Evolutionary conservation across 108 stramenopile genomes (phyloP).

Genomic region (Cyclotella atomus): DNA sequence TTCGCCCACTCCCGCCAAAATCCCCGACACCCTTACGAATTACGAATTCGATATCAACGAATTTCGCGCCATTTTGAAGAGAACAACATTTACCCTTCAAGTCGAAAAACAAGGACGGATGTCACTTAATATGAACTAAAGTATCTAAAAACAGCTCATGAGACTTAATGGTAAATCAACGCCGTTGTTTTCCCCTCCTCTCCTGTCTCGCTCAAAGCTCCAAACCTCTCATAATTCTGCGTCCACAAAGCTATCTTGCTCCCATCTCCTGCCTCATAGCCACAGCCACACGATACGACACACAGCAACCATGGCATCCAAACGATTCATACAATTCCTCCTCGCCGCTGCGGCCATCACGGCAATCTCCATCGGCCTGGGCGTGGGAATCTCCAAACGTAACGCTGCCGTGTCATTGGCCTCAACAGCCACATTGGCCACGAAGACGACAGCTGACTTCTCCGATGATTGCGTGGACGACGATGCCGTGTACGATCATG

Average conservation of each 20-base stretch:
- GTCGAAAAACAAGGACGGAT: too few relatives aligned
- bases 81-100: too few relatives aligned
- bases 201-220: too few relatives aligned
- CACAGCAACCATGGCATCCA: slow-evolving; percentile 4
- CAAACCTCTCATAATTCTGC: neutral
- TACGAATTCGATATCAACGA: too few relatives aligned
- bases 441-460: neutral
- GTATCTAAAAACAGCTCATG: too few relatives aligned
- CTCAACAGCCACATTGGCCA: neutral
- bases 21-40: too few relatives aligned
- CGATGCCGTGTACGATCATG: neutral
- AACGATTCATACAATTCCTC: slow-evolving; percentile 6
- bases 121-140: too few relatives aligned
- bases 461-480: slow-evolving; percentile 3
- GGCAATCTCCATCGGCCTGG: slow-evolving; percentile 11
- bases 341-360: neutral
- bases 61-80: too few relatives aligned
- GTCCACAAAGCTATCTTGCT: neutral
- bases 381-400: slow-evolving; percentile 3
- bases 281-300: neutral
- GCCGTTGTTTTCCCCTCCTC: too few relatives aligned
- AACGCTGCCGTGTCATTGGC: slow-evolving; percentile 3
- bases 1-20: too few relatives aligned
- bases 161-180: too few relatives aligned
- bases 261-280: too few relatives aligned